Percentiles rank a stretch among this genome's conserved stretches.
Evolutionary conservation across 768 basidiomycete species (phyloP).

Genomic region (Hysterangium stoloniferum): DNA sequence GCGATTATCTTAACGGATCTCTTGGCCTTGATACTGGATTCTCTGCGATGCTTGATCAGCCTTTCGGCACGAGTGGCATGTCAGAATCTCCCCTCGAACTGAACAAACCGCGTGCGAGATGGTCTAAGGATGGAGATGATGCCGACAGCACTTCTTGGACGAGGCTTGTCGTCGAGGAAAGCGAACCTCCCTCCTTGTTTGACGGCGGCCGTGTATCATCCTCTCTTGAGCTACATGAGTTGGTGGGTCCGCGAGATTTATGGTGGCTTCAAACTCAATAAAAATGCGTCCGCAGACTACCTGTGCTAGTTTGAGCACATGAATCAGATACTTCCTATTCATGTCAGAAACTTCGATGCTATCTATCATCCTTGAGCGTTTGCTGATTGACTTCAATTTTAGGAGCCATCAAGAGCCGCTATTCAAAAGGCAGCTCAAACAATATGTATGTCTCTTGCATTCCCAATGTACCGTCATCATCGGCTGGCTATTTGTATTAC

Average conservation of each 20-base stretch:
- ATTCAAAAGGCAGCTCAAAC: no score
- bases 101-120: not conserved
- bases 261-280: not conserved
- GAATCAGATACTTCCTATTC: no score
- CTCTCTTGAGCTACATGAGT: not conserved
- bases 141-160: not conserved
- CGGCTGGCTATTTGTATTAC: no score
- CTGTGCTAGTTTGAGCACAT: not conserved
- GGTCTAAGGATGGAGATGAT: slow-evolving; percentile 3
- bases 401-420: no score
- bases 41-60: not conserved
- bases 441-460: no score
- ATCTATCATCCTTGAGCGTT: no score
- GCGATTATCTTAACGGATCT: not conserved
- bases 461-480: no score
- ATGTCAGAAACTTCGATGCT: no score
- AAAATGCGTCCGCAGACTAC: not conserved
- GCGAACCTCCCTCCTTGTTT: not conserved
- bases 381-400: no score
- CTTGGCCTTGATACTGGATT: not conserved
- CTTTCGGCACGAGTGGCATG: not conserved
- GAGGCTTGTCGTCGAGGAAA: slow-evolving; percentile 5
- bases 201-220: not conserved
- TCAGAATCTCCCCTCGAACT: not conserved
- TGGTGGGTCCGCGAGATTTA: not conserved